These are phyloP conservation scores for Stephanodiscus minutulus DNA, from an alignment of 108 stramenopile species.

Conservation along the genomic window DNA sequence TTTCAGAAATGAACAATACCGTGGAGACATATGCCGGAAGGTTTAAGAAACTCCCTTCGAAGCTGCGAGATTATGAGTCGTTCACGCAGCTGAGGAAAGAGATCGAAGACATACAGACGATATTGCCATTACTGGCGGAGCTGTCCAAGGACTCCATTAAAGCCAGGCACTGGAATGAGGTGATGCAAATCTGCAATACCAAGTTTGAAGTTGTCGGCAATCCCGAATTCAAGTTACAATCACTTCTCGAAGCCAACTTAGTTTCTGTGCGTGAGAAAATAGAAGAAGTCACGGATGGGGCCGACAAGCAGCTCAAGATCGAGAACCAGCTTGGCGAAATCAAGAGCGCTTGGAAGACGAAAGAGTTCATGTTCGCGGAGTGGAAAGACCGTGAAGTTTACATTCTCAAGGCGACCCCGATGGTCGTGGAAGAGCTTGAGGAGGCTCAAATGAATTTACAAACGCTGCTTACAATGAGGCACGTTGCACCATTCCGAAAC, in stretches of 20 bases:
- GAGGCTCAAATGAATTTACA: constrained; percentile 89
- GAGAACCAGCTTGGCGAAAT: constrained; percentile 80
- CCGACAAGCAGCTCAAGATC: constrained; percentile 89
- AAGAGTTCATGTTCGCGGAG: constrained; percentile 75
- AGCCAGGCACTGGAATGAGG: constrained; percentile 90
- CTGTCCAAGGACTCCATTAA: constrained; percentile 86
- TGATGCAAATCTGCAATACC: constrained; percentile 62
- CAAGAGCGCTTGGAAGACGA: constrained; percentile 64
- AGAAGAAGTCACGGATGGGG: constrained; percentile 89
- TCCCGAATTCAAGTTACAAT: constrained; percentile 77
- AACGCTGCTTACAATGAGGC: constrained; percentile 88
- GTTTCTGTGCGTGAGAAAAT: constrained; percentile 67
- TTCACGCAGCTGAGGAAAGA: constrained; percentile 75
- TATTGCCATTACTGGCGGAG: constrained; percentile 83
- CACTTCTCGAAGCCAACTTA: constrained; percentile 64
- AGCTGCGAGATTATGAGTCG: constrained; percentile 86
- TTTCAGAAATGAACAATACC: constrained; percentile 75
- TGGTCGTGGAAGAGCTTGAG: constrained; percentile 90
- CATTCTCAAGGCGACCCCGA: constrained; percentile 76
- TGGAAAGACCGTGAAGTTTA: constrained; percentile 85
- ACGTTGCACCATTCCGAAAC: constrained; percentile 82
- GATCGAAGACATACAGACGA: constrained; percentile 86
- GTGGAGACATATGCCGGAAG: constrained; percentile 79
- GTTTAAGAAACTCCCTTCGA: constrained; percentile 86
- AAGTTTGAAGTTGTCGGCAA: constrained; percentile 73